phyloP scores from a whole-genome alignment of 2,329 filamentous ascomycete species.

The Penicillium hordei region DNA sequence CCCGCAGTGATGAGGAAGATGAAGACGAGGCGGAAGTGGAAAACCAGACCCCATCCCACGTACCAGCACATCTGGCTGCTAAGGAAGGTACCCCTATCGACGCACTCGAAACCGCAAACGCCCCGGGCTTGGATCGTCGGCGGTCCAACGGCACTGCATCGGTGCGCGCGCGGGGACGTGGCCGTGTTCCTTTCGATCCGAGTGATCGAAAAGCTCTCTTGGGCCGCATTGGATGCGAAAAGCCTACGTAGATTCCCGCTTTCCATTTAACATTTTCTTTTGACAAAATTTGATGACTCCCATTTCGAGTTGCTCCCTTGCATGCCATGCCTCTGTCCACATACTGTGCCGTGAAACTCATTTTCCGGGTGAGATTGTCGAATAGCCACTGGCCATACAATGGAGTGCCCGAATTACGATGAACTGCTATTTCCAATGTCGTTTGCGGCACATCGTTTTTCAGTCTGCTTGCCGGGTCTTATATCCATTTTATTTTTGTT shows the following conservation, averaged over 20 bases:
- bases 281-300: conserved; percentile 18
- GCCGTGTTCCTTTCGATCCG: conserved; percentile 42
- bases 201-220: conserved; percentile 68
- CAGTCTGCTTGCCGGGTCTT: conserved; percentile 16
- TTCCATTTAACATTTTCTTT: conserved; percentile 2
- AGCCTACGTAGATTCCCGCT: conserved; percentile 47
- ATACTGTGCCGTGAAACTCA: neutral
- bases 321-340: conserved; percentile 17
- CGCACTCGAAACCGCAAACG: conserved; percentile 26
- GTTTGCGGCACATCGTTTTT: conserved; percentile 13
- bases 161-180: conserved; percentile 38
- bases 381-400: conserved; percentile 7
- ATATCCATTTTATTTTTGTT: conserved; percentile 20
- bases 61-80: conserved; percentile 19
- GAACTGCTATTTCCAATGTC: conserved; percentile 17
- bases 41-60: conserved; percentile 26
- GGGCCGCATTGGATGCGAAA: conserved; percentile 79
- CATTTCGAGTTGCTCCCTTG: conserved; percentile 15
- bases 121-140: conserved; percentile 34
- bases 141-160: conserved; percentile 36
- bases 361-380: neutral
- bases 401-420: conserved; percentile 23
- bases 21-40: conserved; percentile 50
- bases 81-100: conserved; percentile 27
- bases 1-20: conserved; percentile 74